Evolutionary conservation across 352 stramenopile genomes (phyloP).

Genomic region (Phytophthora meadii): DNA sequence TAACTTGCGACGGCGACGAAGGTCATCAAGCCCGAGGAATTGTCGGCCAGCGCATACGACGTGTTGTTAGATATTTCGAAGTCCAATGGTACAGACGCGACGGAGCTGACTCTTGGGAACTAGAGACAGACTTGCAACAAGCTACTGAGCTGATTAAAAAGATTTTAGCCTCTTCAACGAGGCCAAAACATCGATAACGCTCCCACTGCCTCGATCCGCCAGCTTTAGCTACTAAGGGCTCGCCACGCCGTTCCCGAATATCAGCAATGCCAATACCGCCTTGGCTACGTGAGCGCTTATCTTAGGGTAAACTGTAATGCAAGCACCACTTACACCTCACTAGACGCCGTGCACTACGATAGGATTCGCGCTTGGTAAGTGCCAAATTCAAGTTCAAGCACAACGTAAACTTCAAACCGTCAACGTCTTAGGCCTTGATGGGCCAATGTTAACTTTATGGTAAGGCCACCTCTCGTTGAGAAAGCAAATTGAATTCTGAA

Average conservation of each 20-base stretch:
- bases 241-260: neutral
- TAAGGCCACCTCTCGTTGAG: no score
- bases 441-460: no score
- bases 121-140: neutral
- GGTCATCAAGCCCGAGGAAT: no score
- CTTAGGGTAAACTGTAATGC: constrained; percentile 4
- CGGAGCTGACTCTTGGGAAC: constrained; percentile 3
- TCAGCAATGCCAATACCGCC: neutral
- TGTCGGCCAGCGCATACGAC: no score
- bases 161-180: neutral
- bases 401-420: neutral
- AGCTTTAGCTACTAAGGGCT: neutral
- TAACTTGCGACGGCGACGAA: no score
- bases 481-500: no score
- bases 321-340: constrained; percentile 8
- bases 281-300: neutral
- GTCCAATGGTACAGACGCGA: neutral
- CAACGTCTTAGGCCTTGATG: no score
- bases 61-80: no score
- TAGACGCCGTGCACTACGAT: neutral
- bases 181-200: neutral
- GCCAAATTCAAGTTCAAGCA: constrained; percentile 2
- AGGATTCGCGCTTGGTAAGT: constrained; percentile 1
- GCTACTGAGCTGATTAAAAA: neutral
- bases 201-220: neutral